phyloP scores from a whole-genome alignment of 2,329 filamentous ascomycete species.

The Cordyceps pruinosa region DNA sequence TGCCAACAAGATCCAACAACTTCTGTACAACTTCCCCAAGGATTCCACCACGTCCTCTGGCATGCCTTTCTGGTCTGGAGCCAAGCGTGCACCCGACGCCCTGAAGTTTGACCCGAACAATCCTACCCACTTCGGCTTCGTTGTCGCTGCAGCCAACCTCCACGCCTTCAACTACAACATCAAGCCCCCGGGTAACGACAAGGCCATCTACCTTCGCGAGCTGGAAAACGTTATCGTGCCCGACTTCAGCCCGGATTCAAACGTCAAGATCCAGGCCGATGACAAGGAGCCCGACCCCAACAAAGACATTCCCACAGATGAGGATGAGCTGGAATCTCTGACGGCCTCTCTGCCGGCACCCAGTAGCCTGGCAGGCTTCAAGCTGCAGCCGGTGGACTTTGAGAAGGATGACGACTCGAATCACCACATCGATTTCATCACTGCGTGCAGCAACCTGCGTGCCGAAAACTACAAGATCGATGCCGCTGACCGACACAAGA shows the following conservation, averaged over 20 bases:
- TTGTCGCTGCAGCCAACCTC: slow-evolving; percentile 82
- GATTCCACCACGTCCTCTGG: slow-evolving; percentile 83
- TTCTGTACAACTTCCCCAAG: slow-evolving; percentile 95
- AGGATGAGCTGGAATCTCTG: slow-evolving; percentile 67
- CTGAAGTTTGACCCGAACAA: slow-evolving; percentile 84
- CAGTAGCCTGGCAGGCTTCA: slow-evolving; percentile 78
- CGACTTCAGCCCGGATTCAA: slow-evolving; percentile 84
- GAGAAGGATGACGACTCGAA: slow-evolving; percentile 99
- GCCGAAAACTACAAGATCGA: slow-evolving; percentile 98
- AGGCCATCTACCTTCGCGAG: slow-evolving; percentile 68
- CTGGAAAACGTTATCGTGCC: slow-evolving; percentile 91
- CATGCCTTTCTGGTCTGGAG: slow-evolving; percentile 94
- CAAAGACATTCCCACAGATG: slow-evolving; percentile 62
- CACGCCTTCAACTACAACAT: slow-evolving; percentile 98
- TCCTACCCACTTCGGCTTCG: slow-evolving; percentile 78
- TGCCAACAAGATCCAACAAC: slow-evolving; percentile 91
- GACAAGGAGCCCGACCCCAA: slow-evolving; percentile 95
- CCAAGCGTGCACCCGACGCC: slow-evolving; percentile 89
- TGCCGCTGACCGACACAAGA: slow-evolving; percentile 89
- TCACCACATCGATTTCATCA: slow-evolving; percentile 98
- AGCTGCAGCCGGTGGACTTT: slow-evolving; percentile 87
- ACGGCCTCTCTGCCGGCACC: slow-evolving; percentile 67
- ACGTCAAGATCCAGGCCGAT: slow-evolving; percentile 93
- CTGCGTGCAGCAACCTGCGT: slow-evolving; percentile 89
- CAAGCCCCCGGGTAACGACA: slow-evolving; percentile 65